Evolutionary conservation across 257 asterid species (phyloP).

Genomic region (Petunia secreta): DNA sequence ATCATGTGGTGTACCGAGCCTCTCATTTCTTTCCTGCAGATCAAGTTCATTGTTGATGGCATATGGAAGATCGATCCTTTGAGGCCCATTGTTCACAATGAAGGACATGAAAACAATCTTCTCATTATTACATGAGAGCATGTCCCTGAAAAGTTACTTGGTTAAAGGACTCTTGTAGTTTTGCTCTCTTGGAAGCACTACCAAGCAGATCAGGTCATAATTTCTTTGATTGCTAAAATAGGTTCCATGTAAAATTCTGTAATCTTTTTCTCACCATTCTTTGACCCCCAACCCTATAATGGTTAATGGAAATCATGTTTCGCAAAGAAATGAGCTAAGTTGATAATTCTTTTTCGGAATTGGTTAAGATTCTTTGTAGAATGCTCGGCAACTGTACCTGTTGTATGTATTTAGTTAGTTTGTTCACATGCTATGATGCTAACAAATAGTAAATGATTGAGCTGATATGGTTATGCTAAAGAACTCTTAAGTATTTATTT

Average conservation of each 20-base stretch:
- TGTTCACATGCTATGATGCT: background rate
- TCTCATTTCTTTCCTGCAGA: constrained; percentile 46
- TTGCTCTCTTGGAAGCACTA: background rate
- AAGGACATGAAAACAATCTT: constrained; percentile 75
- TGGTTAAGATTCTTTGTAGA: background rate
- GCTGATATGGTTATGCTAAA: too few relatives aligned
- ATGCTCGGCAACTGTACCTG: background rate
- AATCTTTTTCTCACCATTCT: background rate
- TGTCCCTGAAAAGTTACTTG: background rate
- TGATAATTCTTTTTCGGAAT: background rate
- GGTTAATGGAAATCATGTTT: background rate
- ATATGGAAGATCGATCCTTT: constrained; percentile 81
- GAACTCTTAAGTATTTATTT: too few relatives aligned
- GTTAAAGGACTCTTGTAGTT: background rate
- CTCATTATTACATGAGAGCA: constrained; percentile 47
- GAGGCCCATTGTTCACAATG: constrained; percentile 55
- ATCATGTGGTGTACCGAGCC: background rate
- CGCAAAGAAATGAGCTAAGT: background rate
- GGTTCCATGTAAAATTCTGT: background rate
- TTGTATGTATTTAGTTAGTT: background rate
- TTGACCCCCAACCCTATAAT: background rate
- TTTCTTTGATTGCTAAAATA: background rate
- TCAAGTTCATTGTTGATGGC: constrained; percentile 90
- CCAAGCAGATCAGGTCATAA: background rate
- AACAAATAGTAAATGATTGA: too few relatives aligned